A percentile compares a stretch with the other conserved stretches of the same genome.
Evolutionary conservation across 257 asterid genomes (phyloP).

Genomic region (Nicotiana tomentosiformis): DNA sequence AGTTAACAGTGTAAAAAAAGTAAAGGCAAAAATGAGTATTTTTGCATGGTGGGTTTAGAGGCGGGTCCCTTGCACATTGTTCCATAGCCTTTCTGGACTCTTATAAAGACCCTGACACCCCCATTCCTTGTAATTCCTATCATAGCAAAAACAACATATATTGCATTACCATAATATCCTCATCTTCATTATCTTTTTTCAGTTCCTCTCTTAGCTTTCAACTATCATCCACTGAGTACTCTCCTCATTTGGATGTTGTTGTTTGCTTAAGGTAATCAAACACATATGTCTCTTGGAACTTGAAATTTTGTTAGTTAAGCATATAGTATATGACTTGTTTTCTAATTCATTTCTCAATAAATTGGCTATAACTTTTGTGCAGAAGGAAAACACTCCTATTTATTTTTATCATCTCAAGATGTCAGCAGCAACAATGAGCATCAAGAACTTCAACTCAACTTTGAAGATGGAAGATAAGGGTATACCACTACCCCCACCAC

Average conservation of each 20-base stretch:
- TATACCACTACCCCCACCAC: not conserved
- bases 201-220: conserved; percentile 12
- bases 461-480: conserved; percentile 13
- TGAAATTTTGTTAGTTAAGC: not conserved
- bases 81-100: conserved; percentile 33
- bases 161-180: not conserved
- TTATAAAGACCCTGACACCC: conserved; percentile 57
- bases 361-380: not conserved
- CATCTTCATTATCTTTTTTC: not conserved
- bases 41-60: conserved; percentile 45
- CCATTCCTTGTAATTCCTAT: conserved; percentile 31
- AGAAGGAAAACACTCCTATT: conserved; percentile 11
- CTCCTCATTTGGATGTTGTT: conserved; percentile 15
- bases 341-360: not conserved
- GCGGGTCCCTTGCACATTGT: conserved; percentile 47
- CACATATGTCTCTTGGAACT: not conserved
- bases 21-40: not conserved
- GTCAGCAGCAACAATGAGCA: not conserved
- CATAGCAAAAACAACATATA: not conserved
- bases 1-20: too few relatives aligned
- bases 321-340: not conserved
- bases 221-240: conserved; percentile 13
- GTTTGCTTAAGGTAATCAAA: conserved; percentile 21
- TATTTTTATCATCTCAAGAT: not conserved
- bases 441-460: conserved; percentile 13